These are phyloP conservation scores for Knoxdaviesia proteae DNA, from an alignment of 2,329 filamentous ascomycete species.

Conservation along the genomic window DNA sequence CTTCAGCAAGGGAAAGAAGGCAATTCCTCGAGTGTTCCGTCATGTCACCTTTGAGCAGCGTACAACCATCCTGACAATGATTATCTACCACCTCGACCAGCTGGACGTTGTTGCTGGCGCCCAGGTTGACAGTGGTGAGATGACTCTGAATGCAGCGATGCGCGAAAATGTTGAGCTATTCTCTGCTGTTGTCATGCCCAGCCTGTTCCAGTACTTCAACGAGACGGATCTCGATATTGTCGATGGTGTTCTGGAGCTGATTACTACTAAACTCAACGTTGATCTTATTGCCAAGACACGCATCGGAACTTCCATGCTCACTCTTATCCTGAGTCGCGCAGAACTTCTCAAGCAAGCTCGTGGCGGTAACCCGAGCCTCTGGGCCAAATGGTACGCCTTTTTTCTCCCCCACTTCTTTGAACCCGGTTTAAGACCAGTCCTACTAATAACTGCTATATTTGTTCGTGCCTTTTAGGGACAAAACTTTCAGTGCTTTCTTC, in stretches of 20 bases:
- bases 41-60: slow-evolving; percentile 84
- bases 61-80: slow-evolving; percentile 87
- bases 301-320: slow-evolving; percentile 75
- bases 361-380: slow-evolving; percentile 47
- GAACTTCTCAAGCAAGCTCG: slow-evolving; percentile 78
- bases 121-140: slow-evolving; percentile 52
- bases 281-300: slow-evolving; percentile 69
- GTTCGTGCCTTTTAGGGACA: slow-evolving; percentile 26
- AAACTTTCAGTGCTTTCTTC: slow-evolving; percentile 72
- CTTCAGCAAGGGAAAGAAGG: slow-evolving; percentile 89
- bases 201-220: slow-evolving; percentile 72
- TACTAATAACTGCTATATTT: slow-evolving; percentile 12
- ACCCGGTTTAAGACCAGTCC: not conserved
- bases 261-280: slow-evolving; percentile 67
- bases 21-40: slow-evolving; percentile 82
- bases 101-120: slow-evolving; percentile 76
- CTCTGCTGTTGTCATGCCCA: slow-evolving; percentile 69
- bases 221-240: slow-evolving; percentile 84
- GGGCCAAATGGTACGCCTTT: slow-evolving; percentile 59
- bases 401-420: not conserved
- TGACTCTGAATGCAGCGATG: slow-evolving; percentile 48
- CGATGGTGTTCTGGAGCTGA: slow-evolving; percentile 68
- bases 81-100: slow-evolving; percentile 79
- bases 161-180: slow-evolving; percentile 90
- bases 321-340: slow-evolving; percentile 82